Percentiles rank a stretch among this genome's conserved stretches.
These are phyloP conservation scores for Beauveria scarabaeidicola DNA, from an alignment of 2,329 filamentous ascomycete species.

Conservation along the genomic window DNA sequence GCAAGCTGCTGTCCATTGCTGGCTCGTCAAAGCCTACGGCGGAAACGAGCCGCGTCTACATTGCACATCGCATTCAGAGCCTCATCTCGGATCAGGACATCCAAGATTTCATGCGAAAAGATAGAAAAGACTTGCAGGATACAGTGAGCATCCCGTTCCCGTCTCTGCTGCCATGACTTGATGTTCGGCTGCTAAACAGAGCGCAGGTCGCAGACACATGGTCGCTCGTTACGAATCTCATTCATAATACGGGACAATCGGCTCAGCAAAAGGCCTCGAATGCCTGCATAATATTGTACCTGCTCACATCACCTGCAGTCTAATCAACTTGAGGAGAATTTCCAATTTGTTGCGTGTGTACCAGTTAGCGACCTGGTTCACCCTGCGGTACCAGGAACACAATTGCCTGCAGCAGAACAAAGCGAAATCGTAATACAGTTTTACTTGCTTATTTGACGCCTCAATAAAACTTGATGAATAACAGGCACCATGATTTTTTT, in stretches of 20 bases:
- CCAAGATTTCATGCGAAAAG: conserved; percentile 6
- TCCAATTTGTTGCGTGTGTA: not conserved
- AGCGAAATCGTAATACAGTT: not conserved
- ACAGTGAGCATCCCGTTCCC: not conserved
- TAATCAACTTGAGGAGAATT: not conserved
- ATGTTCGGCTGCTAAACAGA: not conserved
- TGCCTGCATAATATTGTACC: conserved; percentile 6
- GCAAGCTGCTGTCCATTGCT: not conserved
- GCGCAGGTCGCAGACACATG: conserved; percentile 2
- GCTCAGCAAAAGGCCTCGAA: conserved; percentile 2
- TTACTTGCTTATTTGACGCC: not conserved
- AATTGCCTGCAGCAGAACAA: not conserved
- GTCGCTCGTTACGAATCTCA: conserved; percentile 4
- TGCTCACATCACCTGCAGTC: conserved; percentile 1
- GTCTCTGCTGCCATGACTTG: not conserved
- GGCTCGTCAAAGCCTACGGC: conserved; percentile 1
- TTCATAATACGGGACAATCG: conserved; percentile 6
- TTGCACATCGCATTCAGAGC: conserved; percentile 4
- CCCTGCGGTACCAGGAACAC: not conserved
- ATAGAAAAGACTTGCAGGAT: conserved; percentile 7
- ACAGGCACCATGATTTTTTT: not conserved
- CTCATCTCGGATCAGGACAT: not conserved
- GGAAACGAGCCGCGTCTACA: conserved; percentile 4
- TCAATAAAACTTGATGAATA: not conserved
- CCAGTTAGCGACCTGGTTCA: not conserved